phyloP scores from a whole-genome alignment of 2,329 filamentous ascomycete genomes.

The Aspergillus jensenii region DNA sequence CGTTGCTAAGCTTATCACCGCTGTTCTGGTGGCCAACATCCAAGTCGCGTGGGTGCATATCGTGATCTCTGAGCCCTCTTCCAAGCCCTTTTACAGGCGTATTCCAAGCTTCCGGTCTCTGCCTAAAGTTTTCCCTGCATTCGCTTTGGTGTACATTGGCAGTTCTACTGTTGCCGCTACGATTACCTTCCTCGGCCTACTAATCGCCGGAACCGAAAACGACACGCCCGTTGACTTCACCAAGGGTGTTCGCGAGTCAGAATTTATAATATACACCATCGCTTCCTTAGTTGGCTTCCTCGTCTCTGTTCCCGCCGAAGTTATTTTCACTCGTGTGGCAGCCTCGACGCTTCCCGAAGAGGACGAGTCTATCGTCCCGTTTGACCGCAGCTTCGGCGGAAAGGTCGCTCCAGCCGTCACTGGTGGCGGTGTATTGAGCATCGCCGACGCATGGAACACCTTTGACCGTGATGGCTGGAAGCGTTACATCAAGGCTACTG shows the following conservation, averaged over 20 bases:
- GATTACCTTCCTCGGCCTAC: conserved; percentile 43
- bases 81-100: conserved; percentile 65
- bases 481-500: conserved; percentile 71
- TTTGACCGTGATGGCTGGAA: conserved; percentile 72
- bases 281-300: conserved; percentile 56
- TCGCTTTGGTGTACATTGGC: conserved; percentile 60
- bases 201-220: conserved; percentile 8
- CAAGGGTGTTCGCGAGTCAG: no score
- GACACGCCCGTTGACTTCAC: no score
- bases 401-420: conserved; percentile 72
- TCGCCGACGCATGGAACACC: conserved; percentile 75
- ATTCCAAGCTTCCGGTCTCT: conserved; percentile 67
- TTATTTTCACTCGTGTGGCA: conserved; percentile 78
- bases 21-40: conserved; percentile 65
- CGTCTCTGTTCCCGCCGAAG: conserved; percentile 71
- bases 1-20: conserved; percentile 57
- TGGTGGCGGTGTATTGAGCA: conserved; percentile 70
- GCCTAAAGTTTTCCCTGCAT: conserved; percentile 68
- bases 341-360: conserved; percentile 81
- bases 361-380: conserved; percentile 80
- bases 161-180: conserved; percentile 39
- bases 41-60: conserved; percentile 81
- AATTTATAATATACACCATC: conserved; percentile 33
- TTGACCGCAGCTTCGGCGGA: conserved; percentile 82
- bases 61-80: conserved; percentile 70